Base-by-base conservation (phyloP, 352 stramenopile species). In the Pythium phragmitis region DNA sequence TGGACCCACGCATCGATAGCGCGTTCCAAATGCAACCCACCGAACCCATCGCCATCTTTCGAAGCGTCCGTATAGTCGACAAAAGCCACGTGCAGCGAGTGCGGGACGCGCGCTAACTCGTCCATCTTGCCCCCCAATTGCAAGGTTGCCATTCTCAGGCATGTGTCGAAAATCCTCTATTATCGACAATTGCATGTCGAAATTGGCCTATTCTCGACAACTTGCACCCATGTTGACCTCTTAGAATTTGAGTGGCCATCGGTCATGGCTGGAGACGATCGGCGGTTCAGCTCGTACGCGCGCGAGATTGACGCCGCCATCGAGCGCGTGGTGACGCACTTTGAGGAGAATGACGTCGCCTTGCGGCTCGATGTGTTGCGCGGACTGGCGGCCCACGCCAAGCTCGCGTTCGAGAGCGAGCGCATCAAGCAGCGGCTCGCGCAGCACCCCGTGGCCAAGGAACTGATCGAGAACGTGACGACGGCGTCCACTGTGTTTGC, bases 341-440 rank as follows among this genome's bases (percentile, higher is more conserved):
- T 92, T 45, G 84, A 92, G 47, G 74, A 82, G 28, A 81, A 75
- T 53, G 80, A 92, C 52, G 39, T 87, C 36, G 84, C 81, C 23
- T 59, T 92, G 63, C 81, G 84, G 17, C 56, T 89, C 21, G 84
- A 92, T 46, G 80, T 89, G 56, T 67, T 92, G 52, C 80, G 84
- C 14, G 73, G 73, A 8, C 69, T 92, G 39, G 77, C 76, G 34
- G 68, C 63, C 37, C 80, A 91, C 56, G 74, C 84, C 30, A 76
- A 77, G 57, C 72, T 91, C 43, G 75, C 77, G 19, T 88, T 88
- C 60, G 81, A 91, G 74, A 90, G 78, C 41, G 74, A 86, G 56
- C 76, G 81, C 23, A 64, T 89, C 53, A 80, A 79, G 33, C 74
- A 89, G 66, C 81, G 75, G 11, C 63, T 92, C 46, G 55, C 36